These are phyloP conservation scores for Boletus pseudopeckii DNA, from an alignment of 768 basidiomycete species.

Conservation along the genomic window DNA sequence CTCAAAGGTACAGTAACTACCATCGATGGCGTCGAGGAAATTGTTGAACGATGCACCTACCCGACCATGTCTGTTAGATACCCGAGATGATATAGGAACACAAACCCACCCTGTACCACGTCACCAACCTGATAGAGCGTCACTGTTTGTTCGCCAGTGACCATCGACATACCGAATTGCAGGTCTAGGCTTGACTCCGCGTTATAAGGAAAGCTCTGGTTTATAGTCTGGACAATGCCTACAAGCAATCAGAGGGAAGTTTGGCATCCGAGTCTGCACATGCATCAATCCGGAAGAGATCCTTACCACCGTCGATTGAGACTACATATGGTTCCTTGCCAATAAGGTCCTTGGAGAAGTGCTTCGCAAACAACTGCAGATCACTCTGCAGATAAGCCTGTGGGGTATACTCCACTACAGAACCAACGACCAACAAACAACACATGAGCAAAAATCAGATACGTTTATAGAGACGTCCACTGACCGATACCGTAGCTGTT, in stretches of 20 bases:
- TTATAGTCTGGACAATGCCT: not conserved
- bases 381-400: not conserved
- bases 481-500: not conserved
- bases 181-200: not conserved
- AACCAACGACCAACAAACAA: not conserved
- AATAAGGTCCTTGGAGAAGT: not conserved
- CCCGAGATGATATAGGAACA: not conserved
- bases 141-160: not conserved
- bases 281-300: not conserved
- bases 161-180: not conserved
- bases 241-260: not conserved
- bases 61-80: not conserved
- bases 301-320: not conserved
- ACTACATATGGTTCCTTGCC: not conserved
- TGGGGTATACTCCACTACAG: not conserved
- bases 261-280: not conserved
- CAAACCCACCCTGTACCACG: not conserved
- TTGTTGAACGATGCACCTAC: not conserved
- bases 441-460: not conserved
- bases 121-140: not conserved
- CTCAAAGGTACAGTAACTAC: not conserved
- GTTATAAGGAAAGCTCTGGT: not conserved
- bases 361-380: not conserved
- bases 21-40: not conserved
- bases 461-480: not conserved